Base-by-base conservation (phyloP, 163 green algal genomes). In the Scenedesmus sp. region DNA sequence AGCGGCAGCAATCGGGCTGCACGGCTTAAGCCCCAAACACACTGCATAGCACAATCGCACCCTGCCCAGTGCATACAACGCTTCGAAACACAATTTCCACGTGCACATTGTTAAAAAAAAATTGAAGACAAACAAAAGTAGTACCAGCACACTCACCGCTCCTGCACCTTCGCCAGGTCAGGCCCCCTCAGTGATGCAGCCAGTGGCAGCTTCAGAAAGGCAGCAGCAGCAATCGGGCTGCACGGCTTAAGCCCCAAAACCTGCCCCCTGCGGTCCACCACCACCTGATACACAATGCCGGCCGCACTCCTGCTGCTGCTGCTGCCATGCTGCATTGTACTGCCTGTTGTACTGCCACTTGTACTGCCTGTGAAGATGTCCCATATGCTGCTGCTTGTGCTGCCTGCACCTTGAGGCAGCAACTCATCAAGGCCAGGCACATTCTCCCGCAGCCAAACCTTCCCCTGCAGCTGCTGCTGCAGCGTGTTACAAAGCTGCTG, bases 161-260 rank as follows among this genome's bases (percentile, higher is more conserved):
- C 88, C 62, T 92, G 88, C n/a, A 64, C 81, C 13, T 74, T 70
- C 13, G 81, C 82, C 20, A 92, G 66, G 5, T 55, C 26, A n/a
- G 57, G 62, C 3, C 88, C 88, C n/a, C 74, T 56, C 81, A 92
- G 34, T 23, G 62, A 73, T 34, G 81, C 88, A 67, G 81, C 54
- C 54, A 92, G 64, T 15, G 88, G 88, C 88, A 92, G 20, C 81
- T 92, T 56, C 46, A 74, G 54, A 52, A 84, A 57, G 7, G 46
- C 64, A 62, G 60, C 88, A 76, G 88, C 88, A 88, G 88, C 88
- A 62, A 54, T 16, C 46, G 59, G 52, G 13, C 54, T 74, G 81
- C 77, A 88, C 0, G 88, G 88, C 88, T 84, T 70, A 9, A 87
- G 54, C 20, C 88, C 88, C 9, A 92, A 64, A 20, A 92, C 88